phyloP scores from a whole-genome alignment of 2,329 filamentous ascomycete genomes.

The Onygena corvina region DNA sequence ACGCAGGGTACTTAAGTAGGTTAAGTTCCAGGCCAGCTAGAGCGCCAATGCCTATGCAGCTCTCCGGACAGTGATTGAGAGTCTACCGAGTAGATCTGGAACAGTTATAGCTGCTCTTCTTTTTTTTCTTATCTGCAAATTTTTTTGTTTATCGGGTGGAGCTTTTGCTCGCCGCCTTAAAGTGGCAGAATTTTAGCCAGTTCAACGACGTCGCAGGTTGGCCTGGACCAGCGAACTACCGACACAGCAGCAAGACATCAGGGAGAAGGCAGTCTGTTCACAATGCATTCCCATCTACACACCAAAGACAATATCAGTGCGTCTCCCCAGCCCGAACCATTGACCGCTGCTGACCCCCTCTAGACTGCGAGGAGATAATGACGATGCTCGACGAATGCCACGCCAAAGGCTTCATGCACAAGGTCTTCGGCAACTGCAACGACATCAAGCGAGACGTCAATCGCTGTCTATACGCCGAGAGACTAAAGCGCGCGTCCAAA shows the following conservation, averaged over 20 bases:
- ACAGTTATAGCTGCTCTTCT: neutral
- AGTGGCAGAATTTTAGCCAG: constrained; percentile 7
- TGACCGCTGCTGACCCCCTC: constrained; percentile 3
- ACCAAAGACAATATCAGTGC: constrained; percentile 82
- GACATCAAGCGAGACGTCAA: constrained; percentile 72
- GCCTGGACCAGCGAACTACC: neutral
- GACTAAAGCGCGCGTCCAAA: constrained; percentile 60
- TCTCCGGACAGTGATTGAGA: too few species aligned
- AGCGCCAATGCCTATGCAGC: too few species aligned
- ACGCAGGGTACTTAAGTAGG: neutral
- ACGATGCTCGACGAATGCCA: constrained; percentile 91
- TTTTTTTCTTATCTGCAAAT: neutral
- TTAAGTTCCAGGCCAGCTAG: neutral
- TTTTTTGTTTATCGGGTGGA: constrained; percentile 17
- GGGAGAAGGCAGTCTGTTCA: constrained; percentile 21
- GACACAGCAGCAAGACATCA: neutral
- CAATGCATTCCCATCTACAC: constrained; percentile 95
- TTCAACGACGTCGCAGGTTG: neutral
- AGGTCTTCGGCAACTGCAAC: constrained; percentile 82
- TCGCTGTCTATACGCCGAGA: constrained; percentile 68
- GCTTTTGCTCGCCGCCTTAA: constrained; percentile 11
- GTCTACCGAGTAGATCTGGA: too few species aligned
- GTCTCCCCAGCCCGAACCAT: constrained; percentile 16
- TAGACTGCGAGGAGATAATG: constrained; percentile 93
- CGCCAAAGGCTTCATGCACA: constrained; percentile 80